phyloP scores from a whole-genome alignment of 129 eudicot species.

The Saposhnikovia divaricata region DNA sequence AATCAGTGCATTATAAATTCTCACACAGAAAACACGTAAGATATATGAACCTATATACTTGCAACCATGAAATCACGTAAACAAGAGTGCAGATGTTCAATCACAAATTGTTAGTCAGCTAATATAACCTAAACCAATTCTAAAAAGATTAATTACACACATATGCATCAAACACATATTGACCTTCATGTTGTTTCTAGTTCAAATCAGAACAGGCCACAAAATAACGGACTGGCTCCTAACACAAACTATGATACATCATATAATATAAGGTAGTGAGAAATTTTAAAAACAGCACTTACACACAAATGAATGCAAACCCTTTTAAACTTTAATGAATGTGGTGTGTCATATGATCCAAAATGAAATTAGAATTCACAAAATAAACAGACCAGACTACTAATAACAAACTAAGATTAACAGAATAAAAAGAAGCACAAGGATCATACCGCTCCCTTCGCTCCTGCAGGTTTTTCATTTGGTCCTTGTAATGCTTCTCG shows the following conservation, averaged over 20 bases:
- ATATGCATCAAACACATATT: too few species aligned
- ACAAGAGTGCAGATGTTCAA: not conserved
- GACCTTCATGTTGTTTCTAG: too few species aligned
- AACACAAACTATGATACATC: not conserved
- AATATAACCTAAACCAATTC: not conserved
- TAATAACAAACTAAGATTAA: constrained; percentile 1
- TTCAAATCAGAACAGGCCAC: not conserved
- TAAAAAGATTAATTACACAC: not conserved
- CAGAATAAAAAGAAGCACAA: constrained; percentile 11
- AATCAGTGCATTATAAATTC: not conserved
- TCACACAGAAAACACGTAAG: not conserved
- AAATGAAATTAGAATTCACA: not conserved
- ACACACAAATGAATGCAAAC: not conserved
- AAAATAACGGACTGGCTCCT: not conserved
- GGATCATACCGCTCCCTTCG: constrained; percentile 78
- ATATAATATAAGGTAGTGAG: not conserved
- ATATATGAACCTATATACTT: not conserved
- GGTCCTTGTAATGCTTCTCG: constrained; percentile 97
- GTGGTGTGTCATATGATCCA: not conserved
- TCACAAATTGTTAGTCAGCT: not conserved
- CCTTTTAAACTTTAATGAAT: not conserved
- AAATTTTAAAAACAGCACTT: not conserved
- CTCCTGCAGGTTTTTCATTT: constrained; percentile 90
- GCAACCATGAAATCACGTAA: not conserved
- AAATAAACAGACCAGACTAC: not conserved